Evolutionary conservation across 2,329 filamentous ascomycete genomes (phyloP), one percentile per base, ranked within the genome.

Genomic region (Monilinia fructigena): DNA sequence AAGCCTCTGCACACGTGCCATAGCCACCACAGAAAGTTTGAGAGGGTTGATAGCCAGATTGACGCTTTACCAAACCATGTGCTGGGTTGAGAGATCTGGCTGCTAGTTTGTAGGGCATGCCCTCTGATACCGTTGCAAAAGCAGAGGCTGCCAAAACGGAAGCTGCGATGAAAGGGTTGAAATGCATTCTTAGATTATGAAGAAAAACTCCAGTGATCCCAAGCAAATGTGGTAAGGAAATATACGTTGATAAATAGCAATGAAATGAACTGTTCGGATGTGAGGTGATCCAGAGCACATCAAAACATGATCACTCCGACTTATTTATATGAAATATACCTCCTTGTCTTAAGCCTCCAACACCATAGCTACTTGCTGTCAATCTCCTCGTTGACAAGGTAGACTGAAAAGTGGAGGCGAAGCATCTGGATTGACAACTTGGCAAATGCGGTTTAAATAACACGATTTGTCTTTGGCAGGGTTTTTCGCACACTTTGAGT

Each of bases 1-100:
- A 66, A n/a, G 59, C 59, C 18, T 66, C 53, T 28, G 60, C 59
- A 26, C 65, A 66, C 20, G 50, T 55, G 53, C 60, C 65, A 23
- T 23, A 31, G 18, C 58, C 58, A 31, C 59, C 53, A 28, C 65
- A 66, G 23, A 56, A 63, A 26, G 52, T 63, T 56, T 66, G 59
- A 8, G 59, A 55, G 1, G 58, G 65, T 53, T 66, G 52, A 20
- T 66, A 66, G 18, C 65, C 65, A 5, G 40, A 45, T 66, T 66
- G 65, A 55, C 65, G 65, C 45, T 66, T 63, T 18, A 14, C 12
- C n/a, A 63, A 18, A 28, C 52, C 52, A 11, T 53, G 55, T 3
- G 42, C 50, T 18, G 52, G 31, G 20, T 56, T 63, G 12, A 66
- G 26, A 12, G 65, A 66, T 8, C 12, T 54, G 23, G 52, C 42